Percentiles rank a stretch among this genome's conserved stretches.
These are phyloP conservation scores for Leccinum barrowsii DNA, from an alignment of 768 basidiomycete species.

Conservation along the genomic window DNA sequence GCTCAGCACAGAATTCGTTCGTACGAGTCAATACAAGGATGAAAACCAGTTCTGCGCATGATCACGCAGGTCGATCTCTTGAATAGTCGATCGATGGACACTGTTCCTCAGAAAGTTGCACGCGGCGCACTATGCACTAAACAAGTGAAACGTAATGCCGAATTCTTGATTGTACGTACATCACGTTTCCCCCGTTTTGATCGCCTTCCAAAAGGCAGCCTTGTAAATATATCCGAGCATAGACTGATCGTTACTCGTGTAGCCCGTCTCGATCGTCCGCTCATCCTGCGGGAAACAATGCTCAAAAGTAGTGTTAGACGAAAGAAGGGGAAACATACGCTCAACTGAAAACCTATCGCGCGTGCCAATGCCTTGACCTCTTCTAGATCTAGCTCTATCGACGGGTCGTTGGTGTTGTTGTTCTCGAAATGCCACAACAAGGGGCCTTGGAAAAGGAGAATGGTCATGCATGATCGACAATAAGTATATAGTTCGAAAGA, in stretches of 20 bases:
- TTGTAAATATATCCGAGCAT: conserved; percentile 88
- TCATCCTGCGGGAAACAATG: conserved; percentile 63
- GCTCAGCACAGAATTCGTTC: too few relatives aligned
- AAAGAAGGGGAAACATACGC: conserved; percentile 43
- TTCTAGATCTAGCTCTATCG: conserved; percentile 85
- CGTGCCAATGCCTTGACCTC: conserved; percentile 77
- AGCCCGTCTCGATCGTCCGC: conserved; percentile 74
- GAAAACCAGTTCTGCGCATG: too few relatives aligned
- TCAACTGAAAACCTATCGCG: conserved; percentile 77
- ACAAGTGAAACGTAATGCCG: background rate
- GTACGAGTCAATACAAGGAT: too few relatives aligned
- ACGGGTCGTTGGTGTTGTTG: conserved; percentile 72
- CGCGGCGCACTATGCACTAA: background rate
- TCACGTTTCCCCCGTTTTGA: conserved; percentile 30
- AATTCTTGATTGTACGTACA: background rate
- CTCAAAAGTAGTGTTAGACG: background rate
- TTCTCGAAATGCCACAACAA: conserved; percentile 98
- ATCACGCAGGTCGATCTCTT: too few relatives aligned
- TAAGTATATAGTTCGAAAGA: background rate
- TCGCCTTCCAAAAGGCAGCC: conserved; percentile 81
- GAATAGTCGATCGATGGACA: background rate
- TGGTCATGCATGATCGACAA: background rate
- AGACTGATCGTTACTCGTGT: conserved; percentile 75
- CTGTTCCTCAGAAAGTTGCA: background rate
- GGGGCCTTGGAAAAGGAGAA: conserved; percentile 52